Evolutionary conservation across 2,329 filamentous ascomycete species (phyloP), one percentile per base, ranked within the genome.

Genomic region (Sphaerostilbella broomeana): DNA sequence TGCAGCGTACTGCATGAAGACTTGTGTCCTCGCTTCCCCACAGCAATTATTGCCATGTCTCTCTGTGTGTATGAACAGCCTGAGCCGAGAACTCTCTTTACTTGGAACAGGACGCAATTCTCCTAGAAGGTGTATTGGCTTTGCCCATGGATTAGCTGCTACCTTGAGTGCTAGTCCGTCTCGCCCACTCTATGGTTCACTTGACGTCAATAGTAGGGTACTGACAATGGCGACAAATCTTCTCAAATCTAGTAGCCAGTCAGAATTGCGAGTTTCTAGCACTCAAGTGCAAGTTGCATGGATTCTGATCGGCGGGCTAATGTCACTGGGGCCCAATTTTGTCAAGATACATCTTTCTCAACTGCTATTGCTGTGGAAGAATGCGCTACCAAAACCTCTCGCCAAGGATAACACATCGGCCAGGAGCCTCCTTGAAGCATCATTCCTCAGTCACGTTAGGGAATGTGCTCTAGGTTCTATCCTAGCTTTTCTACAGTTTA

Each of bases 291-390:
- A 98, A 58, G 89, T 98, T 3, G 92, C 92, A 5, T 98, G 92
- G 90, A 94, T 94, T 33, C 69, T 98, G 42, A 94, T 98, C 32
- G 92, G 94, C 25, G 92, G 94, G 0, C 68, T 98, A 39, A 97
- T 97, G 90, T 88, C 89, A 1, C 73, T 98, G 1, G 92, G 92
- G 0, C 90, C 92, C 4, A 97, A 95, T 60, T 98, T 98, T 60
- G 90, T 97, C 61, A 98, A 98, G 64, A 97, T 97, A 17, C 92
- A 98, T 62, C 73, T 98, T 6, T 90, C 89, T 3, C 92, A 98
- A 56, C 72, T 98, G 16, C 78, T 98, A 40, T 68, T 98, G 7
- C 69, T 98, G 6, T 98, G 92, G 92, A 95, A 95, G 62, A 98
- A 97, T 60, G 90, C 92, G 0, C 72, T 98, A 9, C 90, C 94